Evolutionary conservation across 148 eudicot genomes (phyloP).

Genomic region (Dianthus caryophyllus): DNA sequence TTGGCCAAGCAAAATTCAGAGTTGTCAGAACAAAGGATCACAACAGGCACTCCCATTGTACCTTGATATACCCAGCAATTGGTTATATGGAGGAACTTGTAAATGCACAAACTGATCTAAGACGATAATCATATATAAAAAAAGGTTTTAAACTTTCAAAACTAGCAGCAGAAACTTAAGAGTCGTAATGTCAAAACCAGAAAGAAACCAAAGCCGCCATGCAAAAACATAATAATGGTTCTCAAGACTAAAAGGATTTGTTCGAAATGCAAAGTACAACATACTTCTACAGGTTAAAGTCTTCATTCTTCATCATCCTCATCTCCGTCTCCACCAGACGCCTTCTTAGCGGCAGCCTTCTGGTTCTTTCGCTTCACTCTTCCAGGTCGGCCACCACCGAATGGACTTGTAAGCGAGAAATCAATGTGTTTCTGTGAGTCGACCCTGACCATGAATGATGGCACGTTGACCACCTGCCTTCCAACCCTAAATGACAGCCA

Average conservation of each 20-base stretch:
- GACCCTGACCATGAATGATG: slow-evolving; percentile 57
- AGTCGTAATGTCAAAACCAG: slow-evolving; percentile 1
- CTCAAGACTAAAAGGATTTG: background rate
- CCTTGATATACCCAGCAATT: background rate
- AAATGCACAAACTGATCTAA: background rate
- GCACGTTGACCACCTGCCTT: slow-evolving; percentile 47
- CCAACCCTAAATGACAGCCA: slow-evolving; percentile 32
- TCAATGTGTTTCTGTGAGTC: slow-evolving; percentile 54
- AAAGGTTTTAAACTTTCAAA: background rate
- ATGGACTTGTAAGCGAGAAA: slow-evolving; percentile 53
- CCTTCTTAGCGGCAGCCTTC: slow-evolving; percentile 52
- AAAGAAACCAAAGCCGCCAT: background rate
- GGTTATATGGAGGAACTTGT: background rate
- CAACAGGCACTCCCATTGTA: background rate
- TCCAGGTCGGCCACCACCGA: slow-evolving; percentile 54
- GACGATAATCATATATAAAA: background rate
- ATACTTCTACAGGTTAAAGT: background rate
- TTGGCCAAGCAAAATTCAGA: too few species aligned
- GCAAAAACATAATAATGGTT: slow-evolving; percentile 4
- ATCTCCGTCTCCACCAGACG: slow-evolving; percentile 49
- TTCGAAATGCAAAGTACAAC: background rate
- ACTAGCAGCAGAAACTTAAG: slow-evolving; percentile 16
- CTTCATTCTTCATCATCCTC: slow-evolving; percentile 53
- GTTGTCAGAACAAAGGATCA: too few species aligned
- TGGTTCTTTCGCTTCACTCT: slow-evolving; percentile 59